Percentiles rank a stretch among this genome's conserved stretches.
Conservation (phyloP, 345 rosid genomes). For the Nasturtium officinale region DNA sequence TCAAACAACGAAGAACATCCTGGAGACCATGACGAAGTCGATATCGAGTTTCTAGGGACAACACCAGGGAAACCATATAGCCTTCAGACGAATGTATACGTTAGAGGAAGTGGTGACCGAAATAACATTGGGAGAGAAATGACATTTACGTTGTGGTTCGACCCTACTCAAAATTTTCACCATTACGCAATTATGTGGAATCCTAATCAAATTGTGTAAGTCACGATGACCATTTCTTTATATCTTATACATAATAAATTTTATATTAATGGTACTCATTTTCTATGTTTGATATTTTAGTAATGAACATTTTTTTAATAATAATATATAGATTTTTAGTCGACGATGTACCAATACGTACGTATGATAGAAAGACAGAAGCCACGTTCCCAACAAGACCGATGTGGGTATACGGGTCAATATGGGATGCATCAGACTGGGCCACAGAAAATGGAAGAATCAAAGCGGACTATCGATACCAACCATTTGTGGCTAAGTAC, state of each 20-base stretch:
- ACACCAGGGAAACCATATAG: slow-evolving; percentile 70
- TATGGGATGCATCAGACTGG: slow-evolving; percentile 97
- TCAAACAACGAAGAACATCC: slow-evolving; percentile 86
- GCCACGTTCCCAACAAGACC: slow-evolving; percentile 75
- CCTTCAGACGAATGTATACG: slow-evolving; percentile 86
- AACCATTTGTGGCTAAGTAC: slow-evolving; percentile 77
- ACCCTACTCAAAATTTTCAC: slow-evolving; percentile 81
- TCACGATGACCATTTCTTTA: background rate
- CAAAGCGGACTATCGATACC: slow-evolving; percentile 74
- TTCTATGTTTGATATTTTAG: slow-evolving; percentile 2
- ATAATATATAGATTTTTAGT: slow-evolving; percentile 64
- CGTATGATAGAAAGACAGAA: slow-evolving; percentile 65
- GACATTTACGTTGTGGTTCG: slow-evolving; percentile 85
- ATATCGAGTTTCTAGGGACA: slow-evolving; percentile 89
- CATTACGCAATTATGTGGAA: slow-evolving; percentile 77
- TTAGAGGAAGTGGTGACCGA: slow-evolving; percentile 89
- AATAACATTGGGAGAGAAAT: slow-evolving; percentile 76
- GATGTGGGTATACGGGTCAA: slow-evolving; percentile 80
- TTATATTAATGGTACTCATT: background rate
- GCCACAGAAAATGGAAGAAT: slow-evolving; percentile 89
- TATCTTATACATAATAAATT: background rate
- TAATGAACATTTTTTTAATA: background rate
- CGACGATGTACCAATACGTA: slow-evolving; percentile 85
- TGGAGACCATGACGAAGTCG: slow-evolving; percentile 85
- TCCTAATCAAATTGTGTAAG: slow-evolving; percentile 73